phyloP scores from a whole-genome alignment of 2,329 filamentous ascomycete genomes.

The Scytalidium sp. region DNA sequence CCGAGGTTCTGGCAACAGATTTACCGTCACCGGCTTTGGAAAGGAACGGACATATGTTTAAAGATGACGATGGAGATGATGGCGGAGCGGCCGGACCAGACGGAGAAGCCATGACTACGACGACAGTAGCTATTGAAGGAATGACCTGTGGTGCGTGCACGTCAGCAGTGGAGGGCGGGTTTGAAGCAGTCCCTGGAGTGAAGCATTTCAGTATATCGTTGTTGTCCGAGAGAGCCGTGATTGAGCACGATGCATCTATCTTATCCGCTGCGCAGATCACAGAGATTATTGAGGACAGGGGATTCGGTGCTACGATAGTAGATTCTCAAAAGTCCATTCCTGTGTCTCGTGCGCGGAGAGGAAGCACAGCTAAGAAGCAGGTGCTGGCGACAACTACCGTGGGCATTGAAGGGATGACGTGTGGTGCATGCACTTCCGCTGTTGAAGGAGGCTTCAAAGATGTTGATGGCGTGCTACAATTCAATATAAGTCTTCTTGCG shows the following conservation, averaged over 20 bases:
- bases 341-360: conserved; percentile 25
- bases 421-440: conserved; percentile 91
- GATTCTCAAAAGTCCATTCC: conserved; percentile 58
- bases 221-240: conserved; percentile 79
- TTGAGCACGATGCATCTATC: conserved; percentile 68
- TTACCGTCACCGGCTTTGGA: conserved; percentile 52
- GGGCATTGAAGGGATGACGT: conserved; percentile 95
- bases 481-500: conserved; percentile 92
- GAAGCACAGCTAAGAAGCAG: conserved; percentile 20
- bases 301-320: conserved; percentile 77
- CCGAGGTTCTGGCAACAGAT: conserved; percentile 81
- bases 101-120: conserved; percentile 48
- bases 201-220: conserved; percentile 78
- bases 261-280: conserved; percentile 51
- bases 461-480: conserved; percentile 75
- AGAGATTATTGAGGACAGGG: conserved; percentile 64
- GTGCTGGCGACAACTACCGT: conserved; percentile 73
- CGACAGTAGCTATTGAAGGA: conserved; percentile 75
- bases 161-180: conserved; percentile 77
- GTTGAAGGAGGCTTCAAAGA: conserved; percentile 79
- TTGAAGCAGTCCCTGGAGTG: conserved; percentile 71
- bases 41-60: conserved; percentile 29
- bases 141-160: conserved; percentile 94
- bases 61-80: conserved; percentile 24
- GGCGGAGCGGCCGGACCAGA: conserved; percentile 26